These are phyloP conservation scores for Eucalyptus sp. DNA, from an alignment of 345 rosid species.

Conservation along the genomic window DNA sequence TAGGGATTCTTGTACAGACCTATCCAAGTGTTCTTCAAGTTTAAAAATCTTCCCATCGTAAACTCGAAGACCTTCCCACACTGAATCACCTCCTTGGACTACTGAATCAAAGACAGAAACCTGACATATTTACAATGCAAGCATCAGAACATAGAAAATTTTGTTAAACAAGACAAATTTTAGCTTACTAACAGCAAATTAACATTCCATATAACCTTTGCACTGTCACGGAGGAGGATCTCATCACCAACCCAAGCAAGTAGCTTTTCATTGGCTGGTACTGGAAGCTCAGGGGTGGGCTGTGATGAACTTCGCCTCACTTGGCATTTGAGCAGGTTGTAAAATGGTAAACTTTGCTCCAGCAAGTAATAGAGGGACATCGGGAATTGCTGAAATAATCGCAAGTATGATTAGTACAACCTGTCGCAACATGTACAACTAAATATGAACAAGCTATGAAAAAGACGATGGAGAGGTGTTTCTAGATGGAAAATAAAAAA, in stretches of 20 bases:
- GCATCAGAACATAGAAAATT: neutral
- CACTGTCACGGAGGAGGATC: slow-evolving; percentile 70
- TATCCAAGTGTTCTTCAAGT: slow-evolving; percentile 81
- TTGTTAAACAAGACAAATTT: neutral
- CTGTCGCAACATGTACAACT: neutral
- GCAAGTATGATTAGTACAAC: neutral
- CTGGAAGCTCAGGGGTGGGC: slow-evolving; percentile 61
- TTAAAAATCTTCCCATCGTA: slow-evolving; percentile 65
- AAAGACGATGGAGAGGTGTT: neutral
- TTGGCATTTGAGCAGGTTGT: slow-evolving; percentile 54
- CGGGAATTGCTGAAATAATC: slow-evolving; percentile 48
- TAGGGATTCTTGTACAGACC: slow-evolving; percentile 24
- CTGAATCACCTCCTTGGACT: slow-evolving; percentile 92
- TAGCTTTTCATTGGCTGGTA: slow-evolving; percentile 65
- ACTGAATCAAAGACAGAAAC: slow-evolving; percentile 89
- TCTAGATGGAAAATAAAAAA: neutral
- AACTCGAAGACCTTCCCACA: slow-evolving; percentile 90
- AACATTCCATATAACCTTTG: slow-evolving; percentile 32
- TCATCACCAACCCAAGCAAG: slow-evolving; percentile 92
- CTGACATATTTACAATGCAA: slow-evolving; percentile 11
- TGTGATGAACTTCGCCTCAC: slow-evolving; percentile 36
- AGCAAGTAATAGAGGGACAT: slow-evolving; percentile 46
- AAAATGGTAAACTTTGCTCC: slow-evolving; percentile 77
- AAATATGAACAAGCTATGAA: neutral
- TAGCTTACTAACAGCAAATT: neutral